phyloP scores from a whole-genome alignment of 2,329 filamentous ascomycete genomes.

The Aaosphaeria arxii region DNA sequence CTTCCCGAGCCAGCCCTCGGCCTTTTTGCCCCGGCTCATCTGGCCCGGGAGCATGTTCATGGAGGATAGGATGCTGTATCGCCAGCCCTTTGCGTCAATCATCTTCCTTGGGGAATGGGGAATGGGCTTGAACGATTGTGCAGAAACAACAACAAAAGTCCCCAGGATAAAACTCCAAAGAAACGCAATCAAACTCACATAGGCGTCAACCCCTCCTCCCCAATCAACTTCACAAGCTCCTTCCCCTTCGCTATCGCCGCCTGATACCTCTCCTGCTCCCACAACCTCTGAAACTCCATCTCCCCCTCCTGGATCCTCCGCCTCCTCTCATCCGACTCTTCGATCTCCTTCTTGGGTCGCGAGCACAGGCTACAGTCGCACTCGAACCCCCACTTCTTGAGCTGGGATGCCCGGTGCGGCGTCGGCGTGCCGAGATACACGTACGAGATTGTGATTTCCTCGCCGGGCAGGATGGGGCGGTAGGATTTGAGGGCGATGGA shows the following conservation, averaged over 20 bases:
- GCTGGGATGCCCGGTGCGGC: slow-evolving; percentile 2
- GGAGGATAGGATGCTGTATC: too few species aligned
- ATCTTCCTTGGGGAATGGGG: too few species aligned
- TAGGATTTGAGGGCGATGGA: slow-evolving; percentile 21
- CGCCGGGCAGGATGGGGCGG: slow-evolving; percentile 16
- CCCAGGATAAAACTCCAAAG: too few species aligned
- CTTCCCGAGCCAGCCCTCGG: too few species aligned
- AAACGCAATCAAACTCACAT: background rate
- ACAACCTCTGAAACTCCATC: slow-evolving; percentile 6
- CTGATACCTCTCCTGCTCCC: background rate
- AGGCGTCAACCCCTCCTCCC: slow-evolving; percentile 11
- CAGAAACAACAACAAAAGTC: too few species aligned
- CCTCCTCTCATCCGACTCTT: slow-evolving; percentile 15
- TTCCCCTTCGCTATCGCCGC: slow-evolving; percentile 10
- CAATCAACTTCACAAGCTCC: slow-evolving; percentile 11
- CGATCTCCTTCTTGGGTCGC: background rate
- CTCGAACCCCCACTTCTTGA: slow-evolving; percentile 20
- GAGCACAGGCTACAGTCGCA: slow-evolving; percentile 19
- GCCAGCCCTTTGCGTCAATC: too few species aligned
- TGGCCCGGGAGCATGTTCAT: too few species aligned
- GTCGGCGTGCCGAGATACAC: slow-evolving; percentile 10
- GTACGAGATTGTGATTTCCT: slow-evolving; percentile 23
- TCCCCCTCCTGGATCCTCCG: slow-evolving; percentile 7
- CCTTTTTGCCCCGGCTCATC: too few species aligned
- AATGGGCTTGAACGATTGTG: too few species aligned